Evolutionary conservation across 179 eudicot species (phyloP), one percentile per base, ranked within the genome.

Genomic region (Nepenthes alata): DNA sequence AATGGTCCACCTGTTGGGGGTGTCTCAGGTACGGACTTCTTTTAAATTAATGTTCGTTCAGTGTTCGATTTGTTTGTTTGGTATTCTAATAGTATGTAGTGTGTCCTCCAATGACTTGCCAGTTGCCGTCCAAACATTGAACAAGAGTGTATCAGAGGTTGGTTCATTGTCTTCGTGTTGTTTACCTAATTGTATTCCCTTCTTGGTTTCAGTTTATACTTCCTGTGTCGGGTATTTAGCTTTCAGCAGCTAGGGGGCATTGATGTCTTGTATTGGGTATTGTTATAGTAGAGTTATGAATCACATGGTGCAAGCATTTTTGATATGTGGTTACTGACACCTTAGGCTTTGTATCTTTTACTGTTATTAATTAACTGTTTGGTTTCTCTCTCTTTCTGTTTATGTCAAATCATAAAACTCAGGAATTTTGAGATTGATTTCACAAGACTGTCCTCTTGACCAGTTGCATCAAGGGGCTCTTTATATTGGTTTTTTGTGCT

Each of bases 141-240:
- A 72, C 63, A 94, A 86, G 72, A 72, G 71, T 74, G 65, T 66
- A 60, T 69, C 91, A 13, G 81, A 81, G 90, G 98, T 93, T 69
- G 12, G 84, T 78, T 61, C 53, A 39, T 11, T 44, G 59, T 53
- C 25, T 35, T 34, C 52, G 8, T 59, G 5, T 6, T 35, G 38
- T 54, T 39, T 53, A 34, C 37, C 7, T 16, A 61, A 11, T 11
- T 35, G 48, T 4, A 8, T 5, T 48, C 13, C 5, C 9, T 14
- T 14, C 13, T 16, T 58, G 35, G 5, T 39, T 14, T 41, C 39
- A 2, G 2, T 6, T 39, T n/a, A 37, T 14, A 37, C 16, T 53
- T 5, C 4, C 15, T n/a, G 34, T 59, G 35, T 39, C 15, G 37
- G 53, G 45, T 7, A 41, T 41, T 7, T 7, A 25, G 6, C 8